Percentiles rank a stretch among this genome's conserved stretches.
These are phyloP conservation scores for Lepiota subincarnata DNA, from an alignment of 768 basidiomycete genomes.

Conservation along the genomic window DNA sequence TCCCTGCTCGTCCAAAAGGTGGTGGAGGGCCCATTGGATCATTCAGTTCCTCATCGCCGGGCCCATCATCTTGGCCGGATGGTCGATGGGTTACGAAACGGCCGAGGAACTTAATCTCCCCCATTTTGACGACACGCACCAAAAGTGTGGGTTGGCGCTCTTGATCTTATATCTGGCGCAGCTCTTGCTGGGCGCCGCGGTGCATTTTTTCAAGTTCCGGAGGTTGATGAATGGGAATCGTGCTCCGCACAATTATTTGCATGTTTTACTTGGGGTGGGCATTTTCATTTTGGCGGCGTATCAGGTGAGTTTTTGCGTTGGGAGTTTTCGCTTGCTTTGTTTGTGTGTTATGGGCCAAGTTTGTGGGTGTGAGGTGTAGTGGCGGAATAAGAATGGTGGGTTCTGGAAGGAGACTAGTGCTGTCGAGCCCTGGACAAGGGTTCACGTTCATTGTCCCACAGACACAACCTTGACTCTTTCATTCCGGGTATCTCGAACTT, in stretches of 20 bases:
- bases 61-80: conserved; percentile 51
- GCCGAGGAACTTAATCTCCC: conserved; percentile 25
- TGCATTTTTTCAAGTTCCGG: conserved; percentile 50
- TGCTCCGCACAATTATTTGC: conserved; percentile 51
- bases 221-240: conserved; percentile 33
- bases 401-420: no score
- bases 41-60: conserved; percentile 48
- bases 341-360: no score
- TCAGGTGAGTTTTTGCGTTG: conserved; percentile 29
- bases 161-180: conserved; percentile 53
- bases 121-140: conserved; percentile 40
- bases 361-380: no score
- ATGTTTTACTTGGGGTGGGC: conserved; percentile 48
- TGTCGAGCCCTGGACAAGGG: no score
- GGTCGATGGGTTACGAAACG: conserved; percentile 37
- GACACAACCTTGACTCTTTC: no score
- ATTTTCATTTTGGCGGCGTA: conserved; percentile 53
- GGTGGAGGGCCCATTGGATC: conserved; percentile 47
- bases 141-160: conserved; percentile 50
- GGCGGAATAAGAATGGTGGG: no score
- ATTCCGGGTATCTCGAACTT: no score
- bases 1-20: conserved; percentile 24
- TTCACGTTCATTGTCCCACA: no score
- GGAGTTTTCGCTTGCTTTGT: not conserved
- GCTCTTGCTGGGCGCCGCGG: conserved; percentile 40